These are phyloP conservation scores for Chlorella sp. DNA, from an alignment of 139 green algal species.

Conservation along the genomic window DNA sequence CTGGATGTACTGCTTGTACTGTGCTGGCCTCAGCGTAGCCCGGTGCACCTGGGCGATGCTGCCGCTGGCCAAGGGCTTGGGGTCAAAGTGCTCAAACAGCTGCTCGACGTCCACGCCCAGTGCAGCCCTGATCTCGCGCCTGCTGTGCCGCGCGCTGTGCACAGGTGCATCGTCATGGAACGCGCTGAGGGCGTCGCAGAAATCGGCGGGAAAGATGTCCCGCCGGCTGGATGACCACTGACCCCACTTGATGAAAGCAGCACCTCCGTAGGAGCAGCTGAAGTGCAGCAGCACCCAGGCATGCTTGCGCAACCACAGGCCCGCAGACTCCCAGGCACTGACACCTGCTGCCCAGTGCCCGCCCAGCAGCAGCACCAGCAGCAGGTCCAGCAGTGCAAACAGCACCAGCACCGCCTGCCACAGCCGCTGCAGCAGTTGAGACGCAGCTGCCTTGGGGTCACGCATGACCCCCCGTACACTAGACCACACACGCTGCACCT, in stretches of 20 bases:
- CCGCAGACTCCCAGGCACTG: neutral
- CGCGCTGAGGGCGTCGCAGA: conserved; percentile 68
- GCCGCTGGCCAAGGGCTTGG: conserved; percentile 77
- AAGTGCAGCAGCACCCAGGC: conserved; percentile 57
- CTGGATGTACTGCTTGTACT: no score
- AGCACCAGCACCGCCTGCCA: neutral
- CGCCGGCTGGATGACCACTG: conserved; percentile 89
- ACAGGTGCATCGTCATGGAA: conserved; percentile 74
- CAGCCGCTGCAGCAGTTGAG: neutral
- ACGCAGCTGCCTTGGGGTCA: neutral
- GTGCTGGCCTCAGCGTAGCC: no score
- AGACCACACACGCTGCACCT: no score
- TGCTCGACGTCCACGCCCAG: conserved; percentile 62
- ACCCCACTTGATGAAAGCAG: conserved; percentile 82
- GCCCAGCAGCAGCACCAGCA: neutral
- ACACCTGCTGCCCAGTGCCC: neutral
- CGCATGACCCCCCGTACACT: neutral
- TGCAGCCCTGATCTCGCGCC: conserved; percentile 52
- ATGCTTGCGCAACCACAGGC: conserved; percentile 14
- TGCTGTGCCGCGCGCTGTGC: conserved; percentile 52
- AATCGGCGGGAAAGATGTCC: conserved; percentile 91
- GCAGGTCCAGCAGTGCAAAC: neutral
- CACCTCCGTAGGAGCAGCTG: conserved; percentile 45
- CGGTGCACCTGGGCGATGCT: conserved; percentile 90
- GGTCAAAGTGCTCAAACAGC: conserved; percentile 84